Evolutionary conservation across 2,329 filamentous ascomycete species (phyloP).

Genomic region (Bipolaris sorokiniana): DNA sequence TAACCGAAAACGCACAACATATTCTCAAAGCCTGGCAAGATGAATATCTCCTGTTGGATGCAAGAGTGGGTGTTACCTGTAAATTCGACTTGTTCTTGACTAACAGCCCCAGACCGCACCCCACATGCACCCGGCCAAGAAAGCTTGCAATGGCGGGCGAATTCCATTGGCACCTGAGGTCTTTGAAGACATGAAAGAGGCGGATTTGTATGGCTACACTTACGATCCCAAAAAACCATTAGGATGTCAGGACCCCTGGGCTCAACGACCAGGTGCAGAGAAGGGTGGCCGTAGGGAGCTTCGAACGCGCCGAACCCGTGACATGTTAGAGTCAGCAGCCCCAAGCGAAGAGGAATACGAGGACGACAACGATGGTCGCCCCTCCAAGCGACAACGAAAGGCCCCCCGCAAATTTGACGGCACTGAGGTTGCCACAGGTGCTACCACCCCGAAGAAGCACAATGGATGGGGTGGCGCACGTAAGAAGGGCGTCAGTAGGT

Average conservation of each 20-base stretch:
- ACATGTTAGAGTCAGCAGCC: slow-evolving; percentile 47
- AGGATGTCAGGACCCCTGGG: slow-evolving; percentile 63
- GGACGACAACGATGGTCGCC: slow-evolving; percentile 40
- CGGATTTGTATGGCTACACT: slow-evolving; percentile 65
- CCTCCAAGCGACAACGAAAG: slow-evolving; percentile 43
- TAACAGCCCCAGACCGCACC: slow-evolving; percentile 52
- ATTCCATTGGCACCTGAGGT: slow-evolving; percentile 54
- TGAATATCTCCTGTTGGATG: slow-evolving; percentile 64
- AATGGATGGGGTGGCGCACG: slow-evolving; percentile 49
- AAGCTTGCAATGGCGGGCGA: slow-evolving; percentile 57
- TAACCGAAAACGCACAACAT: slow-evolving; percentile 61
- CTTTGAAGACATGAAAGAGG: slow-evolving; percentile 66
- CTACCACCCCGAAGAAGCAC: slow-evolving; percentile 41
- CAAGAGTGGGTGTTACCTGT: slow-evolving; percentile 33
- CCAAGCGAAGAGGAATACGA: slow-evolving; percentile 49
- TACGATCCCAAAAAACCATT: slow-evolving; percentile 59
- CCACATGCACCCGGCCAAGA: slow-evolving; percentile 59
- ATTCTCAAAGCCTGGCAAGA: slow-evolving; percentile 64
- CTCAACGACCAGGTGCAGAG: slow-evolving; percentile 57
- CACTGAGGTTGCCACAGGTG: slow-evolving; percentile 39
- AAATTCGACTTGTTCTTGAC: slow-evolving; percentile 26
- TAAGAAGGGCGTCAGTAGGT: slow-evolving; percentile 47
- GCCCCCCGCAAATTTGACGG: slow-evolving; percentile 46
- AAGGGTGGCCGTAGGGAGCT: slow-evolving; percentile 55
- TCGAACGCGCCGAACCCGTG: slow-evolving; percentile 52